Evolutionary conservation across 257 asterid species (phyloP).

Genomic region (Przewalskia tangutica): DNA sequence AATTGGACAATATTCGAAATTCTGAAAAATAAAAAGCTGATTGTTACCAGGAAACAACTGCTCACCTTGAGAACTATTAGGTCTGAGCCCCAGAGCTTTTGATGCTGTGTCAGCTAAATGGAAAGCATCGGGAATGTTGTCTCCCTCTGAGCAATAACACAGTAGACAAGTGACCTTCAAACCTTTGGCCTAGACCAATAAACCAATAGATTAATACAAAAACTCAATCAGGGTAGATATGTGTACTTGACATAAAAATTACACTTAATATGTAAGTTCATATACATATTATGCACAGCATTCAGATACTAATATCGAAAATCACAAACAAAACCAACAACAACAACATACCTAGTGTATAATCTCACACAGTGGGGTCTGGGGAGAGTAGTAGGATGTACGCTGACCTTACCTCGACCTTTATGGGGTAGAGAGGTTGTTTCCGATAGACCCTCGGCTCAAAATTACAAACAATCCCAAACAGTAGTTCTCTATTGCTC

Average conservation of each 20-base stretch:
- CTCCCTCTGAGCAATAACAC: constrained; percentile 98
- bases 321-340: neutral
- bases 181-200: constrained; percentile 63
- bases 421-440: no score
- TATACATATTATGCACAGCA: neutral
- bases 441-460: no score
- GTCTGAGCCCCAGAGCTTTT: constrained; percentile 41
- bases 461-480: neutral
- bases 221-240: neutral
- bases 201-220: neutral
- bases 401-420: no score
- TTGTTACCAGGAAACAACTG: neutral
- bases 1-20: neutral
- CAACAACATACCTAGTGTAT: no score
- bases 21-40: neutral
- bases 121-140: constrained; percentile 85
- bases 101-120: constrained; percentile 74
- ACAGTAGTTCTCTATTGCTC: neutral
- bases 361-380: no score
- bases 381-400: no score
- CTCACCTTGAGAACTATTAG: constrained; percentile 44
- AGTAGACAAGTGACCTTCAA: constrained; percentile 78
- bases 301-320: neutral
- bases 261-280: neutral
- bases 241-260: neutral